These are phyloP conservation scores for Bocquillonia castaneifolia DNA, from an alignment of 441 rosid genomes.

Conservation along the genomic window DNA sequence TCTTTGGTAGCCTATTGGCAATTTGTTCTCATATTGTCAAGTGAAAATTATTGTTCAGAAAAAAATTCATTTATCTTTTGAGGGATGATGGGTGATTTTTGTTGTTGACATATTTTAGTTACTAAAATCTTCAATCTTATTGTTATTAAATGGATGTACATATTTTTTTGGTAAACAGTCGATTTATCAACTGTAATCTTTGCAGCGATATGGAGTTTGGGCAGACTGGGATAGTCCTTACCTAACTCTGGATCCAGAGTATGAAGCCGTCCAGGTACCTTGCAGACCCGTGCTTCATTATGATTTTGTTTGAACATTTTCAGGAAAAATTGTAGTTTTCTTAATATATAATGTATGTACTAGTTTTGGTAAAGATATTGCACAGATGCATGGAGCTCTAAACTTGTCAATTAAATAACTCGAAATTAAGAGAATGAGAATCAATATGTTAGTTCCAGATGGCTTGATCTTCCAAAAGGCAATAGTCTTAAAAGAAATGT, in stretches of 20 bases:
- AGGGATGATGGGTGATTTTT: constrained; percentile 10
- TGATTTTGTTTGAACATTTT: constrained; percentile 16
- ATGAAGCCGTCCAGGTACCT: constrained; percentile 95
- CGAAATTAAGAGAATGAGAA: constrained; percentile 14
- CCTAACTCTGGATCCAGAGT: constrained; percentile 88
- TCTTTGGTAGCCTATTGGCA: constrained; percentile 12
- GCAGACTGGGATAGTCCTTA: constrained; percentile 90
- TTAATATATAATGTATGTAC: neutral
- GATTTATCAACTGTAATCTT: constrained; percentile 19
- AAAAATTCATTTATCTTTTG: constrained; percentile 5
- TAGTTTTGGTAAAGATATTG: neutral
- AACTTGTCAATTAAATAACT: constrained; percentile 3
- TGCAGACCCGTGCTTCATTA: constrained; percentile 25
- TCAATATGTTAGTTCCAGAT: neutral
- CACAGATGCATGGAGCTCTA: neutral
- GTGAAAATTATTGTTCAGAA: constrained; percentile 4
- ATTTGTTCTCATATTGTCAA: constrained; percentile 6
- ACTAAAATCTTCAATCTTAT: neutral
- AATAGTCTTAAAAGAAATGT: neutral
- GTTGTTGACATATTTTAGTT: neutral
- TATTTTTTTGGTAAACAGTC: constrained; percentile 8
- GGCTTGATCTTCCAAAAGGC: neutral
- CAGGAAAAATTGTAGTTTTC: constrained; percentile 6
- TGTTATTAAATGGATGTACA: neutral
- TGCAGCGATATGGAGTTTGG: constrained; percentile 97